phyloP scores from a whole-genome alignment of 2,329 filamentous ascomycete species.

The Chrysoporthe austroafricana region DNA sequence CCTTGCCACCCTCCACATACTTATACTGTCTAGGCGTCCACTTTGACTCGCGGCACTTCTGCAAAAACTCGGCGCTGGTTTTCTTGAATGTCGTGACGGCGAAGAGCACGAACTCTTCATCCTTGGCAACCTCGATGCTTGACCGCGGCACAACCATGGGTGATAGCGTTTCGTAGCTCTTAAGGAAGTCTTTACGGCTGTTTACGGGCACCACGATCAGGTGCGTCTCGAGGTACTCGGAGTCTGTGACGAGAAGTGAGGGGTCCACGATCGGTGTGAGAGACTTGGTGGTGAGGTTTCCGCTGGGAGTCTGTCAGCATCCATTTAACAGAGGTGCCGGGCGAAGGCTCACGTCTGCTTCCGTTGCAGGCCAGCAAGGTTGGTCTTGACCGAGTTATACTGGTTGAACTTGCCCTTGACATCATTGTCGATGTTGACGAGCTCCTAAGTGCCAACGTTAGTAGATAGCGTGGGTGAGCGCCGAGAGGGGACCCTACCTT shows the following conservation, averaged over 20 bases:
- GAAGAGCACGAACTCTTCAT: constrained; percentile 88
- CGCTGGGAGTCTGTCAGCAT: constrained; percentile 52
- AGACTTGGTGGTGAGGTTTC: constrained; percentile 92
- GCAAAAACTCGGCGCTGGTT: constrained; percentile 80
- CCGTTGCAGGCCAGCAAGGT: constrained; percentile 77
- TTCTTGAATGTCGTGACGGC: constrained; percentile 95
- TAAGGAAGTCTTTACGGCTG: constrained; percentile 84
- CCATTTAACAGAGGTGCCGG: not conserved
- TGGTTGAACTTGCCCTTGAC: constrained; percentile 93
- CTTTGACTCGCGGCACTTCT: constrained; percentile 89
- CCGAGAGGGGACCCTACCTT: constrained; percentile 60
- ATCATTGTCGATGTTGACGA: constrained; percentile 91
- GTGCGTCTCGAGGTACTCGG: constrained; percentile 96
- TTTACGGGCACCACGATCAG: constrained; percentile 85
- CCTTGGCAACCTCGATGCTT: constrained; percentile 75
- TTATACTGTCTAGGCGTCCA: constrained; percentile 96
- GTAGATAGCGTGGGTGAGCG: not conserved
- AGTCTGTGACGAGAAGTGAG: constrained; percentile 78
- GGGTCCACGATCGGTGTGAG: constrained; percentile 88
- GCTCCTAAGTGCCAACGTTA: constrained; percentile 61
- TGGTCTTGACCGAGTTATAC: constrained; percentile 90
- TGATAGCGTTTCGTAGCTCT: constrained; percentile 83
- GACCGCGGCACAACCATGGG: constrained; percentile 95
- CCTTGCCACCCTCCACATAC: constrained; percentile 85
- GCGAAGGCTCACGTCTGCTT: constrained; percentile 73